These are phyloP conservation scores for Trichoderma atrobrunneum DNA, from an alignment of 2,329 filamentous ascomycete genomes.

Conservation along the genomic window DNA sequence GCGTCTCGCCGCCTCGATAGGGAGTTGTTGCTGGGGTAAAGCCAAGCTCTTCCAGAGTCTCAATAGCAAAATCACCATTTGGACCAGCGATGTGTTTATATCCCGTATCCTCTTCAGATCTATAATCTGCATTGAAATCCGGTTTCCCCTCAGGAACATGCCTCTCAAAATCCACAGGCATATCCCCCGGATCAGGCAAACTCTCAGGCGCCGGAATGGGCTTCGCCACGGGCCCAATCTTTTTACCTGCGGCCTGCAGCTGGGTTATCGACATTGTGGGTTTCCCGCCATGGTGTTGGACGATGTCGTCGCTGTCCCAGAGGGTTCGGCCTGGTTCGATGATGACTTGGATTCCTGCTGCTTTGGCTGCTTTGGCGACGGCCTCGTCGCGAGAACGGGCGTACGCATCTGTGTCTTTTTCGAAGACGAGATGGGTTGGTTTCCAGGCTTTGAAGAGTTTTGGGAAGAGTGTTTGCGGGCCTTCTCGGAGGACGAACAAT, in stretches of 20 bases:
- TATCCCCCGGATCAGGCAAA: constrained; percentile 64
- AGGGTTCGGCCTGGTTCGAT: constrained; percentile 63
- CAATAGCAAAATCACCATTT: constrained; percentile 65
- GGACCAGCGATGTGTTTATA: constrained; percentile 65
- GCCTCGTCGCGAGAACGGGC: constrained; percentile 60
- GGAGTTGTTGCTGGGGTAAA: constrained; percentile 62
- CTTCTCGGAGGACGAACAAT: constrained; percentile 69
- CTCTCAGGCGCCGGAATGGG: constrained; percentile 58
- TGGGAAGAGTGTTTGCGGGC: constrained; percentile 66
- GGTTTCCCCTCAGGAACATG: constrained; percentile 47
- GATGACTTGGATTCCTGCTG: constrained; percentile 68
- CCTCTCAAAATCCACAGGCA: constrained; percentile 57
- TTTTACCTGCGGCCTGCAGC: constrained; percentile 60
- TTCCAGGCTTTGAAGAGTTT: constrained; percentile 73
- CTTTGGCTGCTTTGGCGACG: constrained; percentile 57
- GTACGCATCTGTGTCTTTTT: constrained; percentile 76
- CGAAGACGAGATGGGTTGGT: constrained; percentile 73
- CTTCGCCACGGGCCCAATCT: constrained; percentile 58
- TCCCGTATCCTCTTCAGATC: constrained; percentile 52
- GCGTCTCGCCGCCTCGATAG: constrained; percentile 68
- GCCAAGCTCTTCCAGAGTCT: constrained; percentile 68
- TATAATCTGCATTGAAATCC: constrained; percentile 59
- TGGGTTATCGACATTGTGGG: constrained; percentile 74
- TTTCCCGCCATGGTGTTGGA: constrained; percentile 62
- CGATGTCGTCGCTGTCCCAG: constrained; percentile 70